A percentile compares a stretch with the other conserved stretches of the same genome.
Conservation (phyloP, 2,329 filamentous ascomycete species). For the Metarhizium robertsii region DNA sequence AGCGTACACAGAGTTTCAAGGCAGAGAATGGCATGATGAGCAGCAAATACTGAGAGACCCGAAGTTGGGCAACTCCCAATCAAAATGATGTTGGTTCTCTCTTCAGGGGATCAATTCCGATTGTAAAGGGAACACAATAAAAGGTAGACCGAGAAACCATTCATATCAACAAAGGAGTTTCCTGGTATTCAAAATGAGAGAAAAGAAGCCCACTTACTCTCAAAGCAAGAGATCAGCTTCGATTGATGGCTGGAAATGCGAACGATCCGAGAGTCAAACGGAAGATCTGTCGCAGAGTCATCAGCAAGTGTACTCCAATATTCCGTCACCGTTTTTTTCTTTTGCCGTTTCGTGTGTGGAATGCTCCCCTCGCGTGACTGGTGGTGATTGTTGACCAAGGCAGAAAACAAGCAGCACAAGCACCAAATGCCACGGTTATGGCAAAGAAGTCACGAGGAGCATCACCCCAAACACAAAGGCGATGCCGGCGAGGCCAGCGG, state of each 20-base stretch:
- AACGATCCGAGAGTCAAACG: conserved; percentile 19
- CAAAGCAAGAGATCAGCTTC: conserved; percentile 24
- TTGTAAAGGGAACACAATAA: neutral
- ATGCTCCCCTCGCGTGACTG: neutral
- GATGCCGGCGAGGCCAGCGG: too few species aligned
- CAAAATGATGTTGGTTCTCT: neutral
- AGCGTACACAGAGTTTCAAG: neutral
- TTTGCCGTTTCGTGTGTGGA: neutral
- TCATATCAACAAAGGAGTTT: neutral
- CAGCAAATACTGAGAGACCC: neutral
- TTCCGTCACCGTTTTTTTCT: neutral
- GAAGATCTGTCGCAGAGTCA: neutral
- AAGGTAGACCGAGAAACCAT: neutral
- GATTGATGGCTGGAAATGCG: conserved; percentile 19
- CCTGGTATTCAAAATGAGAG: neutral
- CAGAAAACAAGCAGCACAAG: too few species aligned
- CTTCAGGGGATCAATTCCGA: neutral
- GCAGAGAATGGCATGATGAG: neutral
- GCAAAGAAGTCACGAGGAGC: neutral
- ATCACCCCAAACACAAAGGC: neutral
- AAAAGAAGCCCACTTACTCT: conserved; percentile 8
- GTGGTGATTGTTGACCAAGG: too few species aligned
- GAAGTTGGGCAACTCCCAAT: neutral
- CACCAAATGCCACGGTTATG: neutral
- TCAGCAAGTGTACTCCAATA: neutral